Conservation (phyloP, 192 early-diverging fungal species). For the Coemansia sp. region DNA sequence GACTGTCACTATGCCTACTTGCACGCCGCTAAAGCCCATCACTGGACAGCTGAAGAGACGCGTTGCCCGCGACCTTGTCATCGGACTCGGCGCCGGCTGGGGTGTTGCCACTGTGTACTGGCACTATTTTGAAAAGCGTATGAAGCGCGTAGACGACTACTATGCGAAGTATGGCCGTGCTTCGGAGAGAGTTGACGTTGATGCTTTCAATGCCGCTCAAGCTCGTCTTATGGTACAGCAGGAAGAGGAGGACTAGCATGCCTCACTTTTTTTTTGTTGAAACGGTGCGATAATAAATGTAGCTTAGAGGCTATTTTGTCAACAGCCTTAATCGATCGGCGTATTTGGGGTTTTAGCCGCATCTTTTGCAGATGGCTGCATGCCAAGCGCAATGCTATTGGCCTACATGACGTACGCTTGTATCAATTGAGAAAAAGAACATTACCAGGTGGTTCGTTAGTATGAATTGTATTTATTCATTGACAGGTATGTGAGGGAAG, state of each 20-base stretch:
- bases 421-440: not conserved
- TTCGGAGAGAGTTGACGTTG: slow-evolving; percentile 25
- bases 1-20: slow-evolving; percentile 38
- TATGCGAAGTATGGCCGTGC: slow-evolving; percentile 49
- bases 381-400: not conserved
- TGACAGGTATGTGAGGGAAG: not conserved
- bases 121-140: slow-evolving; percentile 47
- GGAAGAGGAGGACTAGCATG: not conserved
- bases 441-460: not conserved
- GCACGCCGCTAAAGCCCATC: slow-evolving; percentile 55
- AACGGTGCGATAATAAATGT: not conserved
- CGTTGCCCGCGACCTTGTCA: slow-evolving; percentile 42
- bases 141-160: slow-evolving; percentile 46
- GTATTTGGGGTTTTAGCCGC: not conserved
- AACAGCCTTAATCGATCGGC: not conserved
- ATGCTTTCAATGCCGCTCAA: slow-evolving; percentile 1
- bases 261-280: not conserved
- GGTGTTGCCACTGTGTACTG: slow-evolving; percentile 43
- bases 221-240: not conserved
- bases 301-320: not conserved
- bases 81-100: slow-evolving; percentile 41
- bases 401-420: not conserved
- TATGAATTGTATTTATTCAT: not conserved
- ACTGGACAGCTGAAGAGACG: slow-evolving; percentile 49
- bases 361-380: not conserved